Base-by-base conservation (phyloP, 768 basidiomycete species). In the Cystofilobasidium bisporidii region DNA sequence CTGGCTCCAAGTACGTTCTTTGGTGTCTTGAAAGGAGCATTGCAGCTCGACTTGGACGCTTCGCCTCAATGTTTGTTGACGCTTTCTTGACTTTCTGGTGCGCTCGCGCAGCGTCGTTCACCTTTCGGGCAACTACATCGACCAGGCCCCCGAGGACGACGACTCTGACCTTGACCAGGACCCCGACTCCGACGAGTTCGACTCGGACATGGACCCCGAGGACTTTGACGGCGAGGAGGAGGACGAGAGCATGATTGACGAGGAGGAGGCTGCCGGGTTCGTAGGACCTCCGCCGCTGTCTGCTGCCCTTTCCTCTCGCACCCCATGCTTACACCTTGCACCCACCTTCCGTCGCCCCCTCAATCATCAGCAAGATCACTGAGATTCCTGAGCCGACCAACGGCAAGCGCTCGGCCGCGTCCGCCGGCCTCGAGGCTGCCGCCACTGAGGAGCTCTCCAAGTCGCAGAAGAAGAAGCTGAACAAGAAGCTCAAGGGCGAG, bases 71-170 rank as follows among this genome's bases (percentile, higher is more conserved):
- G n/a, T n/a, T n/a, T n/a, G n/a, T n/a, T n/a, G n/a, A n/a, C n/a
- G n/a, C n/a, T n/a, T n/a, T n/a, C n/a, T n/a, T n/a, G n/a, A n/a
- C n/a, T n/a, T n/a, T n/a, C n/a, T n/a, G n/a, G n/a, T n/a, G n/a
- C n/a, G n/a, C n/a, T n/a, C n/a, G n/a, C n/a, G n/a, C 64, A 76
- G 76, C 76, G 79, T 86, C 59, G 81, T 91, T 59, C 84, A 89
- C 78, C 78, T 92, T 69, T 85, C 86, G 70, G 90, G 91, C 64
- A 90, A 91, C 78, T 91, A 90, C 77, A 83, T 92, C 75, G 84
- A 74, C 70, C 78, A 79, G 71, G 69, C 67, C 63, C 71, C 71
- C 15, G 57, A 67, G 53, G 53, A 56, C 2, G 48, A 50, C 5
- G 53, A 56, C 53, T 56, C 53, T 9, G 82, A 80, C 45, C 77